Percentiles rank a stretch among this genome's conserved stretches.
phyloP scores from a whole-genome alignment of 495 filamentous ascomycete species.

The Penicillium goetzii region DNA sequence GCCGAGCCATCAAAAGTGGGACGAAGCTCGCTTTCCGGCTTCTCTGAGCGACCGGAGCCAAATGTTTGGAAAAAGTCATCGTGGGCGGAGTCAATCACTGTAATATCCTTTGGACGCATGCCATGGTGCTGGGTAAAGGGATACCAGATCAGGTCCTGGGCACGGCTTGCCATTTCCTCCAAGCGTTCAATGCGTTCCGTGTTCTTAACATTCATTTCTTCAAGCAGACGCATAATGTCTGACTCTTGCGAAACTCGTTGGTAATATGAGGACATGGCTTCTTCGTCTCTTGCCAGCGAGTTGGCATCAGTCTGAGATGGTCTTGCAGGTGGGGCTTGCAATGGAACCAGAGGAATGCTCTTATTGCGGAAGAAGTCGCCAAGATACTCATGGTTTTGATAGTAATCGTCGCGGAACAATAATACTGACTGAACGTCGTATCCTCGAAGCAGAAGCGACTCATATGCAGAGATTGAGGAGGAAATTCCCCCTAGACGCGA shows the following conservation, averaged over 20 bases:
- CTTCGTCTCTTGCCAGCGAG: constrained; percentile 48
- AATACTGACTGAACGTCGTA: constrained; percentile 72
- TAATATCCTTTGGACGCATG: constrained; percentile 60
- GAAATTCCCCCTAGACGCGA: constrained; percentile 74
- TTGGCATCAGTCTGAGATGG: constrained; percentile 32
- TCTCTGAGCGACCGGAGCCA: constrained; percentile 17
- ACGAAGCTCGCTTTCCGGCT: constrained; percentile 38
- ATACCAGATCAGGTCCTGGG: constrained; percentile 71
- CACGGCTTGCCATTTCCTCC: constrained; percentile 59
- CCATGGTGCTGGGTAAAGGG: constrained; percentile 79
- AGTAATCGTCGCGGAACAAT: constrained; percentile 63
- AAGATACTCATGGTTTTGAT: constrained; percentile 68
- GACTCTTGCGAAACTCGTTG: constrained; percentile 34
- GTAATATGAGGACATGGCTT: constrained; percentile 65
- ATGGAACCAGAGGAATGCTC: constrained; percentile 55
- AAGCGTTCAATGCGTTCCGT: constrained; percentile 55
- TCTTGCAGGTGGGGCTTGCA: constrained; percentile 56
- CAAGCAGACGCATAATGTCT: constrained; percentile 45
- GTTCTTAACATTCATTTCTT: constrained; percentile 55
- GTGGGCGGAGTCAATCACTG: constrained; percentile 73
- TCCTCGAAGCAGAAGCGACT: constrained; percentile 71
- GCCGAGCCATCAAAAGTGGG: constrained; percentile 77
- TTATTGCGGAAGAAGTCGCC: constrained; percentile 62
- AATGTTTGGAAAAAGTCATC: constrained; percentile 74
- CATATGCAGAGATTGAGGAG: constrained; percentile 72